phyloP scores from a whole-genome alignment of 75 land plant species.

The Larix kaempferi region DNA sequence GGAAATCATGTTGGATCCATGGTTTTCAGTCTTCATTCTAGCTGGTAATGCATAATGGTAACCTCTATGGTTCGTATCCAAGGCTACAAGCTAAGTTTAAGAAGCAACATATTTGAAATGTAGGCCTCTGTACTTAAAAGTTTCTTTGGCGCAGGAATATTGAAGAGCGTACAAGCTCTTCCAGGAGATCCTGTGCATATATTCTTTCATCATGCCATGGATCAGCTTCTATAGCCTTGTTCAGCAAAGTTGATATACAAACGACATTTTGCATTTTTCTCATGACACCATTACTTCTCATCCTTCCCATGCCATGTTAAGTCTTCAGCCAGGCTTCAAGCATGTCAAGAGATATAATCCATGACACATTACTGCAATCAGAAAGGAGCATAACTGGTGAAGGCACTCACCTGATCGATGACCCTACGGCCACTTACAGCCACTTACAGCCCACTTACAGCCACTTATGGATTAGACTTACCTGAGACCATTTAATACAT shows the following conservation, averaged over 20 bases:
- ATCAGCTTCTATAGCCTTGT: conserved; percentile 8
- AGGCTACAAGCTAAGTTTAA: conserved; percentile 6
- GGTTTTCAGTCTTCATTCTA: neutral
- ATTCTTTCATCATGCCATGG: conserved; percentile 23
- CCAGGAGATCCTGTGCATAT: conserved; percentile 37
- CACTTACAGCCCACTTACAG: conserved; percentile 8
- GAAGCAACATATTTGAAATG: conserved; percentile 14
- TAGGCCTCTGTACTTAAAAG: conserved; percentile 45
- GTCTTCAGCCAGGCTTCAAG: conserved; percentile 19
- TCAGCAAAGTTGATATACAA: conserved; percentile 33
- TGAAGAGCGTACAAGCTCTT: conserved; percentile 32
- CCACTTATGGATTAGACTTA: conserved; percentile 41
- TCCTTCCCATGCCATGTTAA: conserved; percentile 35
- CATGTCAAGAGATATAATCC: conserved; percentile 20
- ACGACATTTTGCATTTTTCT: conserved; percentile 14
- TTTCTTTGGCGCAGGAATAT: conserved; percentile 76
- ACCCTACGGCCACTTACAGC: conserved; percentile 3
- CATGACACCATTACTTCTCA: conserved; percentile 36
- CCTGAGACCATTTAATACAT: conserved; percentile 46
- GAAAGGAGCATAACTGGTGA: conserved; percentile 22
- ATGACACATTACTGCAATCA: conserved; percentile 29
- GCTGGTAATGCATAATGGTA: neutral
- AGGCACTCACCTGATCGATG: conserved; percentile 28
- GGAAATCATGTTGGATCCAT: too few relatives aligned
- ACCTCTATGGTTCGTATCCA: neutral